Conservation (phyloP, 2,329 filamentous ascomycete species). For the Verticillium isaacii region DNA sequence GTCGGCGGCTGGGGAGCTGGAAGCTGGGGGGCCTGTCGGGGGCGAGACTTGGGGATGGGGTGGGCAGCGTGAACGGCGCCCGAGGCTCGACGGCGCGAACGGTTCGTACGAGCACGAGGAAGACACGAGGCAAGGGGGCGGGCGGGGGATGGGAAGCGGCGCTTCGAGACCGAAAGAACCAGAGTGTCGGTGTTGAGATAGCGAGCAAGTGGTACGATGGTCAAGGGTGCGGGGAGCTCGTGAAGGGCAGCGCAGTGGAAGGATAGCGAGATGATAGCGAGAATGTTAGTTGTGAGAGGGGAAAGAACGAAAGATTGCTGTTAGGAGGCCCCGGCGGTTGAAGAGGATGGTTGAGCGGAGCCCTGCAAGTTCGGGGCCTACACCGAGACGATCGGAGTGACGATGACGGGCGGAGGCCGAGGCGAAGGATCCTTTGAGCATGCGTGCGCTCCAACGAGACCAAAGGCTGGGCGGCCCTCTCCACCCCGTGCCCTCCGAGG, state of each 20-base stretch:
- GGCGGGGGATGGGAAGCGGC: background rate
- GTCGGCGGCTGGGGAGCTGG: background rate
- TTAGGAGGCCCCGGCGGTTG: background rate
- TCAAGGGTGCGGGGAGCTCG: background rate
- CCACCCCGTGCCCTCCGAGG: background rate
- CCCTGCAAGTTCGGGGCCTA: background rate
- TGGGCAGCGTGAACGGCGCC: background rate
- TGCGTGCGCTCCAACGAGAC: background rate
- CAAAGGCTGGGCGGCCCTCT: background rate
- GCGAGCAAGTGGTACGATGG: conserved; percentile 2
- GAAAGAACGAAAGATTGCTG: background rate
- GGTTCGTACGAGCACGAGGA: background rate
- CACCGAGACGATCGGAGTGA: conserved; percentile 1
- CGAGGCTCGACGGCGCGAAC: background rate
- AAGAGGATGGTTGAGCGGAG: background rate
- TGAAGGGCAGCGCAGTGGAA: background rate
- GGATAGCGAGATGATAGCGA: background rate
- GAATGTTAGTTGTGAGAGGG: background rate
- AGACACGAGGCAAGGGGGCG: background rate
- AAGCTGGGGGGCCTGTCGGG: background rate
- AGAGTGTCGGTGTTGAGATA: conserved; percentile 1
- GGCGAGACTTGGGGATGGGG: background rate
- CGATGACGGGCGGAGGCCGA: conserved; percentile 1
- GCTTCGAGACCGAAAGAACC: background rate
- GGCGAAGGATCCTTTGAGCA: background rate